These are phyloP conservation scores for Hemileia vastatrix DNA, from an alignment of 1,284 basidiomycete species.

Conservation along the genomic window DNA sequence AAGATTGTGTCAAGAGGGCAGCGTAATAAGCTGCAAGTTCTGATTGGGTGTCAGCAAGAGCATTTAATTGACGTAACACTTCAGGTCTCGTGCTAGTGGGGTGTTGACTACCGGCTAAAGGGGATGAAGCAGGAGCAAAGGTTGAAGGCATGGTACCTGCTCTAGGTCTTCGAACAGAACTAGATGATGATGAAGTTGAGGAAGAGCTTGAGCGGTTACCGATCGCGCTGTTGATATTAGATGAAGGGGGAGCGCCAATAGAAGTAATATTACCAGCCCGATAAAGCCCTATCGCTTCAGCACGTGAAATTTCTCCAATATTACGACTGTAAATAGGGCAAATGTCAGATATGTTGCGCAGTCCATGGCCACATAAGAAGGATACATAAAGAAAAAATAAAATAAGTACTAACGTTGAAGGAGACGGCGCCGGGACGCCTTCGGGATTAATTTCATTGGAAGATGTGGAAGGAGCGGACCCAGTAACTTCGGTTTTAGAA, in stretches of 20 bases:
- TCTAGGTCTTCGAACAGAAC: slow-evolving; percentile 4
- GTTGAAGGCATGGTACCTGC: slow-evolving; percentile 25
- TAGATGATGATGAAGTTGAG: neutral
- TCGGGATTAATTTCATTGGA: too few species aligned
- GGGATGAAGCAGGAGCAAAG: neutral
- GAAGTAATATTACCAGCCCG: slow-evolving; percentile 4
- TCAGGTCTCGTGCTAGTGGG: neutral
- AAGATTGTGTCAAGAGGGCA: neutral
- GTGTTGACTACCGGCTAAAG: neutral
- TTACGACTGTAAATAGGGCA: neutral
- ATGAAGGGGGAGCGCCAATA: neutral
- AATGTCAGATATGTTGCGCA: too few species aligned
- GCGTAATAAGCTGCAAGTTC: neutral
- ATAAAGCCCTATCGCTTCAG: slow-evolving; percentile 15
- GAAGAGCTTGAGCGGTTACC: neutral
- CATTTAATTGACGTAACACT: slow-evolving; percentile 8
- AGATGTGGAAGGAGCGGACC: too few species aligned
- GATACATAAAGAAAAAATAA: too few species aligned
- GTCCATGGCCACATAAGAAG: too few species aligned
- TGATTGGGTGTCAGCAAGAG: neutral
- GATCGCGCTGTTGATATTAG: neutral
- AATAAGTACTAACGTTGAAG: too few species aligned
- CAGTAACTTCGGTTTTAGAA: too few species aligned
- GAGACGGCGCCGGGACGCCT: too few species aligned
- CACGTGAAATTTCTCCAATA: slow-evolving; percentile 3